A percentile compares a stretch with the other conserved stretches of the same genome.
Conservation (phyloP, 805 yeast species). For the Metschnikowia gelsemii region DNA sequence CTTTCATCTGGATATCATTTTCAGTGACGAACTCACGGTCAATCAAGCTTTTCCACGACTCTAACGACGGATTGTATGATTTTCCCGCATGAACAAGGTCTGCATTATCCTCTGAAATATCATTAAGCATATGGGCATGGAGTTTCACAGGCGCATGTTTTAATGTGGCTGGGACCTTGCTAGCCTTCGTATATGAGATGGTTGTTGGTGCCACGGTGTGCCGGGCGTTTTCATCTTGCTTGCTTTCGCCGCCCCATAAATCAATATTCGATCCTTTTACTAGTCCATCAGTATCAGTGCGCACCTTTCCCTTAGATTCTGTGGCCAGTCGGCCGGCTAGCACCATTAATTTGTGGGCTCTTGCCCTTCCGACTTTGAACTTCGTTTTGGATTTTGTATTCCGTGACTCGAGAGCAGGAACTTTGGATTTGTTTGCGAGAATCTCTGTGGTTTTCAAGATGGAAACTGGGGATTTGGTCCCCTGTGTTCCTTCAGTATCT, state of each 20-base stretch:
- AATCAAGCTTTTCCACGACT: constrained; percentile 76
- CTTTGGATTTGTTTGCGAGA: constrained; percentile 68
- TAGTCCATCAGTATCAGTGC: constrained; percentile 64
- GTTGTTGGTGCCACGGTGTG: constrained; percentile 17
- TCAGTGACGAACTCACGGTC: constrained; percentile 65
- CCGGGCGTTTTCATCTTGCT: constrained; percentile 13
- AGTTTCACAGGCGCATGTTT: constrained; percentile 53
- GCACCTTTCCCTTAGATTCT: constrained; percentile 49
- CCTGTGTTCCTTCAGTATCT: constrained; percentile 39
- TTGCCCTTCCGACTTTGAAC: constrained; percentile 65
- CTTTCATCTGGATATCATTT: constrained; percentile 62
- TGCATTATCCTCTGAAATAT: no score
- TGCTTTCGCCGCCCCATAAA: constrained; percentile 58
- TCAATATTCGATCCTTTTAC: constrained; percentile 51
- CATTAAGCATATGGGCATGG: constrained; percentile 34
- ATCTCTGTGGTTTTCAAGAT: constrained; percentile 66
- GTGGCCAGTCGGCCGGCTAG: constrained; percentile 73
- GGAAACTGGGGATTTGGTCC: constrained; percentile 36
- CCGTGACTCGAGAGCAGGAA: constrained; percentile 56
- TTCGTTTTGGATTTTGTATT: constrained; percentile 48
- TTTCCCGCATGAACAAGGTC: constrained; percentile 76
- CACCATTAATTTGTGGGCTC: constrained; percentile 64
- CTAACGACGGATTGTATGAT: constrained; percentile 87
- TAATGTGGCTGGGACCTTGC: constrained; percentile 53
- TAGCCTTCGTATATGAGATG: constrained; percentile 42